Base-by-base conservation (phyloP, 257 asterid genomes). In the Leptodermis oblonga region DNA sequence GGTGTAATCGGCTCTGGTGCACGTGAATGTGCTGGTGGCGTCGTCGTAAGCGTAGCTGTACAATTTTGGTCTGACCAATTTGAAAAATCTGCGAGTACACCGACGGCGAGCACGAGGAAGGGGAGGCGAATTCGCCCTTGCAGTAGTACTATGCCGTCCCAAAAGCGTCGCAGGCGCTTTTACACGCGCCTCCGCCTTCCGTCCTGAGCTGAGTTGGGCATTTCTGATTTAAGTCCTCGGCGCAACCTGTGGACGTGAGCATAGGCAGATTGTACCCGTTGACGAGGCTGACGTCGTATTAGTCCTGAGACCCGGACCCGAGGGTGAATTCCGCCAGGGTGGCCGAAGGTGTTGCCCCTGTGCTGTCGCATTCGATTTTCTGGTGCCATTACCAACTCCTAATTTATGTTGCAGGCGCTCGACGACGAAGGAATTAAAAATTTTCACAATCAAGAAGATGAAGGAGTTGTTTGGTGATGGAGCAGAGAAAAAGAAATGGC, bases 211-310 rank as follows among this genome's bases (percentile, higher is more conserved):
- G 92, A 33, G 80, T 10, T 31, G 96, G 96, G 65, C 94, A 89
- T 22, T 71, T 73, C 70, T 46, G 64, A 74, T 82, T 89, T 75
- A 86, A 41, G 22, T 89, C 96, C 64, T 79, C 87, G 20, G 51
- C 61, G 64, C 96, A 89, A 5, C 96, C 94, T 9, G 96, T 85
- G 7, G 89, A 64, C 6, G 77, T 73, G 53, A 83, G 37, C 75
- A 90, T 63, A 11, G 93, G 97, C 63, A 90, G 70, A 75, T 89
- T 89, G 87, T 83, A 89, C 34, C 93, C 96, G 46, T 89, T 93
- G 1, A 89, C 93, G 22, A 86, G 87, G 77, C 96, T 86, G 61
- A 86, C 96, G 71, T 88, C 93, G 60, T 86, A 87, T 73, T 86
- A 90, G 78, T 90, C 93, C 83, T 80, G 77, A 18, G 91, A 76